A percentile compares a stretch with the other conserved stretches of the same genome.
These are phyloP conservation scores for Aspergillus wentii DNA, from an alignment of 495 filamentous ascomycete genomes.

Conservation along the genomic window DNA sequence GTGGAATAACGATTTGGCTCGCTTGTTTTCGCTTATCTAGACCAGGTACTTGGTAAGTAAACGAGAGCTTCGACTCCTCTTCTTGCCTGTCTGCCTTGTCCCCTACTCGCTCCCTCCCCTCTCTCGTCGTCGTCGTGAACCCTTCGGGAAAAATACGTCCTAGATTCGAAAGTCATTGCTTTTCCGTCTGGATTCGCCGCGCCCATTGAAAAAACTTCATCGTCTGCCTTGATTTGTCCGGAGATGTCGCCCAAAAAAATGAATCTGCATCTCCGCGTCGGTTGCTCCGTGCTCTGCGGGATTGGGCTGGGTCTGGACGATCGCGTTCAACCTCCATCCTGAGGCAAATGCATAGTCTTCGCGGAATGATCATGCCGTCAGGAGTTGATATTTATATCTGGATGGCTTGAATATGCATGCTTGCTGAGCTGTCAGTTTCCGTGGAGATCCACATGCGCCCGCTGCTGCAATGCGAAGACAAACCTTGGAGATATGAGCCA, in stretches of 20 bases:
- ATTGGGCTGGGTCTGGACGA: conserved; percentile 9
- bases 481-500: no score
- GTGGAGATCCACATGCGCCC: no score
- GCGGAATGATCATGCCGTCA: no score
- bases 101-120: conserved; percentile 5
- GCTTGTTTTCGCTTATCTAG: conserved; percentile 26
- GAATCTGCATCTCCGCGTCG: no score
- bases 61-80: conserved; percentile 16
- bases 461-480: no score
- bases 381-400: neutral
- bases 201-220: no score
- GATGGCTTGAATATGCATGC: neutral
- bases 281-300: conserved; percentile 1
- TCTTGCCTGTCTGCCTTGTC: conserved; percentile 12
- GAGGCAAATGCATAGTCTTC: neutral
- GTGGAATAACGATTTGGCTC: conserved; percentile 24
- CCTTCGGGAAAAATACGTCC: no score
- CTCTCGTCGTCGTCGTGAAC: neutral
- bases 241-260: no score
- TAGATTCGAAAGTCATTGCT: no score
- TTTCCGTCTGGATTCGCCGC: no score
- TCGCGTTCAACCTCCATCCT: conserved; percentile 12
- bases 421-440: no score
- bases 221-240: no score
- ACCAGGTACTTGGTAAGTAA: conserved; percentile 22